Evolutionary conservation across 768 basidiomycete species (phyloP), one percentile per base, ranked within the genome.

Genomic region (Leucogyrophana mollusca): DNA sequence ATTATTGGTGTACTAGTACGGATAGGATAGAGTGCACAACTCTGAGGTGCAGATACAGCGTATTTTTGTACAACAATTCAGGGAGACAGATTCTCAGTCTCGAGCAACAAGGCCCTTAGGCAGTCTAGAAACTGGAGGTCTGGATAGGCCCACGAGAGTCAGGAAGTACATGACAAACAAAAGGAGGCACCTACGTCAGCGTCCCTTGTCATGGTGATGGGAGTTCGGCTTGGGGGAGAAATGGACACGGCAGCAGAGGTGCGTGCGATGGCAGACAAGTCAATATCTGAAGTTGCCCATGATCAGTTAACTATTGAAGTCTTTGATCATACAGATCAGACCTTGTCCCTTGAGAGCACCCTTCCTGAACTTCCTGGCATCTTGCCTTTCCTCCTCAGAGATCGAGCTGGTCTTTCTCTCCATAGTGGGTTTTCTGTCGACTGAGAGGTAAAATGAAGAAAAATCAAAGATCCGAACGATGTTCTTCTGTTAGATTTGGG

Each of bases 231-330:
- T 45, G 69, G 64, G 32, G 73, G 84, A 52, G 79, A 85, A 49
- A 65, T 69, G 51, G 79, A 81, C 22, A 82, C 79, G 10, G 84
- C 91, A 49, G 75, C 77, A 8, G 90, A 92, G 46, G 89, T 89
- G 56, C 89, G 82, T 11, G 92, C 92, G 57, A 94, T 94, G 45
- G 84, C 73, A 25, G 78, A 74, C 48, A 94, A 77, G 66, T 93
- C 87, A 34, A 80, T 67, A 40, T 55, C 62, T 62, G 43, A 3
- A 33, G 36, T 43, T 18, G 23, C 3, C 43, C 23, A 22, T 39
- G 16, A 50, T 46, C n/a, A 49, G 41, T 27, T 11, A 25, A 18
- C 3, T 23, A 25, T 33, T 40, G 7, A 20, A 11, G 20, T 14
- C 18, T 25, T 7, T 40, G 24, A 24, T 27, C 37, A 18, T 27